These are phyloP conservation scores for Azolla pinnata DNA, from an alignment of 75 land plant species.

Conservation along the genomic window DNA sequence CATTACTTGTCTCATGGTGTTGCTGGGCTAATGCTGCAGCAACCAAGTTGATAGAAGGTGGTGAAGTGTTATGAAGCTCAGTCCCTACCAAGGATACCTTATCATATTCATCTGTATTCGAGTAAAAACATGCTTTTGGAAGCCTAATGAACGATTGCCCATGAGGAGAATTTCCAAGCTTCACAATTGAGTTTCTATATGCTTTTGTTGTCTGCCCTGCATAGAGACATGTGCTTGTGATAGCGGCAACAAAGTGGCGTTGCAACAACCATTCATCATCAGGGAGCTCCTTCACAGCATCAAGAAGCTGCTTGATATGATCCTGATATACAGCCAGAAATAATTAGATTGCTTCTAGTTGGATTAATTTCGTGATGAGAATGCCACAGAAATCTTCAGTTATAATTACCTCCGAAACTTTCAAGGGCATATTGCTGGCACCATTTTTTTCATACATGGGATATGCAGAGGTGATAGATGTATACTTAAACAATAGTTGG, in stretches of 20 bases:
- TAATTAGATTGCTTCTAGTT: neutral
- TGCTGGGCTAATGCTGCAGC: neutral
- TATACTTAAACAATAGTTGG: constrained; percentile 62
- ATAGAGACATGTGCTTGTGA: constrained; percentile 8
- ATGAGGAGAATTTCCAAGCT: constrained; percentile 1
- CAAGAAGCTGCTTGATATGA: constrained; percentile 55
- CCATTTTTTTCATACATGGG: constrained; percentile 48
- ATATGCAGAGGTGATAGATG: constrained; percentile 33
- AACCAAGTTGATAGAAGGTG: neutral
- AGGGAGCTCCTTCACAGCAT: constrained; percentile 49
- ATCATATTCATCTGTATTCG: neutral
- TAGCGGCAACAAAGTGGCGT: constrained; percentile 68
- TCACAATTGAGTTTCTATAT: neutral
- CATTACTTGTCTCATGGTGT: neutral
- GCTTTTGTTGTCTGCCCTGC: neutral
- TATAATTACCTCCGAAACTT: constrained; percentile 83
- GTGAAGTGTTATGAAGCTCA: neutral
- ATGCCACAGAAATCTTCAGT: constrained; percentile 3
- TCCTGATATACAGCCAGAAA: constrained; percentile 38
- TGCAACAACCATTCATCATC: constrained; percentile 78
- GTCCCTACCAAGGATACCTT: neutral
- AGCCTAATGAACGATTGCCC: constrained; percentile 3
- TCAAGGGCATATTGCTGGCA: constrained; percentile 60
- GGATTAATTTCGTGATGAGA: neutral
- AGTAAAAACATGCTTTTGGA: neutral